phyloP scores from a whole-genome alignment of 257 asterid species.

The Galeopsis tetrahit region DNA sequence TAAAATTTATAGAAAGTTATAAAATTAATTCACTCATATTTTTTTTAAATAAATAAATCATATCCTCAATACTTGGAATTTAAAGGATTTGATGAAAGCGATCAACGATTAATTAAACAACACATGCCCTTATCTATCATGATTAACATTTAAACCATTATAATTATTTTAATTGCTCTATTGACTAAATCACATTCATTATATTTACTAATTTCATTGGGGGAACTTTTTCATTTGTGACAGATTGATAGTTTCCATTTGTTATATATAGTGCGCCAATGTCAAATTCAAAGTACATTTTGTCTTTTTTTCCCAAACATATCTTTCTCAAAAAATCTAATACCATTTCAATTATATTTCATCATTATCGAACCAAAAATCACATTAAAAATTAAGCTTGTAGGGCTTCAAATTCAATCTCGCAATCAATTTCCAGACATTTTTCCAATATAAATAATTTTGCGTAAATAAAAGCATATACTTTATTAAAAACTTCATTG shows the following conservation, averaged over 20 bases:
- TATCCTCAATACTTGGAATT: not conserved
- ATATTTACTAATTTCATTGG: not conserved
- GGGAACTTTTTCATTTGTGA: not conserved
- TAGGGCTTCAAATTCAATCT: too few relatives aligned
- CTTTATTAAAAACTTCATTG: too few relatives aligned
- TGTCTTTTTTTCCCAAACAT: constrained; percentile 1
- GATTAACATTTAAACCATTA: not conserved
- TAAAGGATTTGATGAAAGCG: not conserved
- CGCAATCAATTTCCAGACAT: too few relatives aligned
- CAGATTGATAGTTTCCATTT: constrained; percentile 3
- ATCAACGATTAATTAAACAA: not conserved
- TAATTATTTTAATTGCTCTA: constrained; percentile 1
- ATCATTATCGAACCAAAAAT: constrained; percentile 8
- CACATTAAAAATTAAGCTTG: too few relatives aligned
- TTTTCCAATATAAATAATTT: too few relatives aligned
- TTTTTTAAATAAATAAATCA: too few relatives aligned
- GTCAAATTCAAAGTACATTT: constrained; percentile 21
- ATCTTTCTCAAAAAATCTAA: not conserved
- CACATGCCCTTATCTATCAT: not conserved
- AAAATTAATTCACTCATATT: too few relatives aligned
- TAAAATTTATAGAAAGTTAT: too few relatives aligned
- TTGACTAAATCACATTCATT: constrained; percentile 3
- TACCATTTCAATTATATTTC: not conserved
- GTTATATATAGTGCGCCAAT: not conserved
- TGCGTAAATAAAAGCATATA: too few relatives aligned